Evolutionary conservation across 768 basidiomycete species (phyloP).

Genomic region (Pluteus cervinus): DNA sequence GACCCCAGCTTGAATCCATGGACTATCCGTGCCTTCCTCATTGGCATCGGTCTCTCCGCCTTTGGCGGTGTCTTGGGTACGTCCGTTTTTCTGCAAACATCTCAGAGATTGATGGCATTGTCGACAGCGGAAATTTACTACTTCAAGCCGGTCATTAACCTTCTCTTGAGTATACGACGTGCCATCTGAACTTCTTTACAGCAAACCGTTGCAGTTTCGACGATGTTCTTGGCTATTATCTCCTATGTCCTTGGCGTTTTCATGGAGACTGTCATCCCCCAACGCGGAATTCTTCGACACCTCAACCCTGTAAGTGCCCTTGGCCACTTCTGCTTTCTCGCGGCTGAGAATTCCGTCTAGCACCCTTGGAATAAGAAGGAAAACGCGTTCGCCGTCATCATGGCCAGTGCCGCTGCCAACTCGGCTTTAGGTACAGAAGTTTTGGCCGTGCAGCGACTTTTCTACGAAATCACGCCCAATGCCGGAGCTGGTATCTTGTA

Average conservation of each 20-base stretch:
- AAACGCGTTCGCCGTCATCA: slow-evolving; percentile 52
- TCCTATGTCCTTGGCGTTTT: too few relatives aligned
- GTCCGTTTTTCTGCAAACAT: too few relatives aligned
- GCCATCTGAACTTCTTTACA: slow-evolving; percentile 13
- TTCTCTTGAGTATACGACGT: too few relatives aligned
- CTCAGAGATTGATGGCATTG: too few relatives aligned
- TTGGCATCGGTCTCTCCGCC: slow-evolving; percentile 39
- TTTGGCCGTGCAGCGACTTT: slow-evolving; percentile 47
- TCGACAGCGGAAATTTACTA: too few relatives aligned
- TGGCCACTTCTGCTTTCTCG: not conserved
- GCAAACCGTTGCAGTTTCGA: slow-evolving; percentile 48
- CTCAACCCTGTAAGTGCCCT: slow-evolving; percentile 49
- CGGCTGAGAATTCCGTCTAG: slow-evolving; percentile 18
- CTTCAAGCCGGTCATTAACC: slow-evolving; percentile 39
- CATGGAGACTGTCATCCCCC: too few relatives aligned
- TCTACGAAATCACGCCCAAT: slow-evolving; percentile 47
- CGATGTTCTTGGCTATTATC: too few relatives aligned
- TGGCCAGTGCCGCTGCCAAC: slow-evolving; percentile 49
- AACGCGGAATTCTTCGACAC: slow-evolving; percentile 38
- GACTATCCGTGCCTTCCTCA: slow-evolving; percentile 39
- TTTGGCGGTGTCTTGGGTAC: slow-evolving; percentile 47
- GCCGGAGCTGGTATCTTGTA: slow-evolving; percentile 37
- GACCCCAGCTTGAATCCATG: slow-evolving; percentile 39
- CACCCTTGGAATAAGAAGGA: slow-evolving; percentile 57
- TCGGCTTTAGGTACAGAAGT: slow-evolving; percentile 49